Base-by-base conservation (phyloP, 176 grass and related monocot genomes). In the Chloris gayana region DNA sequence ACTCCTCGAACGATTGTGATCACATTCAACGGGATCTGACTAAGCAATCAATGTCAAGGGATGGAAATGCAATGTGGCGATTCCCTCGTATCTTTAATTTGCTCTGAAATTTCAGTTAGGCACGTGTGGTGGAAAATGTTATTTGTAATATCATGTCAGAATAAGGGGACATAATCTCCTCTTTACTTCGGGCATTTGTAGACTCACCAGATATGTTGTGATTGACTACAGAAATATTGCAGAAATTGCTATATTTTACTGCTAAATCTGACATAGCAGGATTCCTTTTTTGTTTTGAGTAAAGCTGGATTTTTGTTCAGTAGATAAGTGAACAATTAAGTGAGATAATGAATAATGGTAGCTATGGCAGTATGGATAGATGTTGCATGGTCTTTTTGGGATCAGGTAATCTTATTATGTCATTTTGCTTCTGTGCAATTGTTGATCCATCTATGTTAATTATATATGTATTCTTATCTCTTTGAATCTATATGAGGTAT, bases 1-100 rank as follows among this genome's bases (percentile, higher is more conserved):
- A 94, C 91, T 66, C 82, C 91, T 49, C 91, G 94, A 57, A 74
- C 86, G 78, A 92, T 97, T 63, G 91, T 97, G 67, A 87, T 97
- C 71, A 97, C 94, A 0, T 87, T 97, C 53, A 94, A 85, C 80
- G 91, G 94, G 37, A 88, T 94, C 29, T 92, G 79, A 86, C 1
- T 33, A 64, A 33, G 7, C 35, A 44, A 49, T 29, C 14, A 12
- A 26, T 44, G 51, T 45, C 42, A 32, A n/a, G 15, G 39, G 29
- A 45, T 46, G 53, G 39, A 81, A 58, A 64, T 70, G 26, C 24
- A 54, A 2, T 61, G 41, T 57, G 21, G 46, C 1, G 12, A 29
- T 64, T 29, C 32, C 5, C 0, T 64, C n/a, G 4, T 54, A 9
- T 73, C 46, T 80, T 51, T 18, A 76, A 22, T 53, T 5, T 18